Conservation (phyloP, 371 early-diverging fungal species). For the Rhizopus arrhizus region DNA sequence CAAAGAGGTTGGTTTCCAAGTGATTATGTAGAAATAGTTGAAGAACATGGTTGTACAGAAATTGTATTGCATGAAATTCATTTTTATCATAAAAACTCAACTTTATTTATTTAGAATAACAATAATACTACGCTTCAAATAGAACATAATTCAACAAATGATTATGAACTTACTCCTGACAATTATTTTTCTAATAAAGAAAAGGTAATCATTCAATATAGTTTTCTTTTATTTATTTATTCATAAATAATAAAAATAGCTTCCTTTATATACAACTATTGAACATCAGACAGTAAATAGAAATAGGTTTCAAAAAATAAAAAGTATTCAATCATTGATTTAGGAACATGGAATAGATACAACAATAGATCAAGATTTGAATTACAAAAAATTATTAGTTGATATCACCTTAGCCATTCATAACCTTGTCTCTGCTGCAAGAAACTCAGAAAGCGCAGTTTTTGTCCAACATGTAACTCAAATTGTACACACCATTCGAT, state of each 20-base stretch:
- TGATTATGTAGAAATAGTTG: slow-evolving; percentile 64
- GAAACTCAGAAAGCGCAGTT: slow-evolving; percentile 29
- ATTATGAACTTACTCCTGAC: too few species aligned
- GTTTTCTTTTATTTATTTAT: too few species aligned
- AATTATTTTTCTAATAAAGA: too few species aligned
- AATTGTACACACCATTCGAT: slow-evolving; percentile 79
- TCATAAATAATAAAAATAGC: too few species aligned
- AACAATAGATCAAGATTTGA: slow-evolving; percentile 12
- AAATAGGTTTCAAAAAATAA: too few species aligned
- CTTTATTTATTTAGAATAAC: background rate
- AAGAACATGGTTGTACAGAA: slow-evolving; percentile 13
- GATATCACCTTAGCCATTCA: slow-evolving; percentile 68
- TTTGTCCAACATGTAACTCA: slow-evolving; percentile 16
- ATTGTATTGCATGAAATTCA: background rate
- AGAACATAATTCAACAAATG: too few species aligned
- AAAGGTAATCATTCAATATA: too few species aligned
- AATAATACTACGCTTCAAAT: too few species aligned
- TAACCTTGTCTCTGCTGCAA: slow-evolving; percentile 65
- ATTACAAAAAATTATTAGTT: slow-evolving; percentile 67
- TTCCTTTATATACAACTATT: too few species aligned
- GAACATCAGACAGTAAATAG: too few species aligned
- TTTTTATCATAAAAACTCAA: too few species aligned
- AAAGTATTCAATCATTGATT: background rate
- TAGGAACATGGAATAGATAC: too few species aligned
- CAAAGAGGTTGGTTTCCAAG: slow-evolving; percentile 88